phyloP scores from a whole-genome alignment of 257 asterid species.

The Ligustrum vulgare region DNA sequence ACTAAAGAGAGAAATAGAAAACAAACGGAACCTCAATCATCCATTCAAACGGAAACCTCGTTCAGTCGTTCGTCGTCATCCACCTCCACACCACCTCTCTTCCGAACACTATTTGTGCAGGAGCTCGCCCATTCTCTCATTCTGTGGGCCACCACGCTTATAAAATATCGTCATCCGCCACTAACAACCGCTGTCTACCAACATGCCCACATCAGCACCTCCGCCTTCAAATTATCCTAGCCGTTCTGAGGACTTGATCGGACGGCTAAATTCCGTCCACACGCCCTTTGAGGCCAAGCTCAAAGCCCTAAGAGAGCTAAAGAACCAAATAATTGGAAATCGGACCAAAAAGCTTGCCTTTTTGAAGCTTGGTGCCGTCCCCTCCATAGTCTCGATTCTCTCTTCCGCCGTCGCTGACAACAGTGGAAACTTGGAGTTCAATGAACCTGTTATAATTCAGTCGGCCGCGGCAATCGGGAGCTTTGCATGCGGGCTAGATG shows the following conservation, averaged over 20 bases:
- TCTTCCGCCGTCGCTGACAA: slow-evolving; percentile 43
- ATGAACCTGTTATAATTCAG: slow-evolving; percentile 60
- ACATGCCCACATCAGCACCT: slow-evolving; percentile 71
- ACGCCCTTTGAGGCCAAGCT: slow-evolving; percentile 53
- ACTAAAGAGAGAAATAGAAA: background rate
- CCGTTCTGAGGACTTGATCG: slow-evolving; percentile 80
- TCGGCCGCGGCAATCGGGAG: slow-evolving; percentile 87
- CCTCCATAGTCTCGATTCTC: slow-evolving; percentile 60
- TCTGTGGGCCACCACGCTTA: background rate
- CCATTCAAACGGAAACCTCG: background rate
- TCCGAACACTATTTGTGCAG: background rate
- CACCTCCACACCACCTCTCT: background rate
- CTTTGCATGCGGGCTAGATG: slow-evolving; percentile 90
- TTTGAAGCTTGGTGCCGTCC: slow-evolving; percentile 87
- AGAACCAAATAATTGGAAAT: slow-evolving; percentile 91
- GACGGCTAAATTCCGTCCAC: slow-evolving; percentile 46
- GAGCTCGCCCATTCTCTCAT: background rate
- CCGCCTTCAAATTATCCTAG: slow-evolving; percentile 34
- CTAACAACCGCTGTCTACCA: slow-evolving; percentile 10
- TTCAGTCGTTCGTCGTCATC: background rate
- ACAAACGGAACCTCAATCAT: background rate
- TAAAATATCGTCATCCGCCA: background rate
- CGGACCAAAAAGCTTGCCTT: slow-evolving; percentile 81
- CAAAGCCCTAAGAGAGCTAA: slow-evolving; percentile 77
- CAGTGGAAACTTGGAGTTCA: slow-evolving; percentile 36